Evolutionary conservation across 305 asterid species (phyloP), one percentile per base, ranked within the genome.

Genomic region (Fraxinus platypoda): DNA sequence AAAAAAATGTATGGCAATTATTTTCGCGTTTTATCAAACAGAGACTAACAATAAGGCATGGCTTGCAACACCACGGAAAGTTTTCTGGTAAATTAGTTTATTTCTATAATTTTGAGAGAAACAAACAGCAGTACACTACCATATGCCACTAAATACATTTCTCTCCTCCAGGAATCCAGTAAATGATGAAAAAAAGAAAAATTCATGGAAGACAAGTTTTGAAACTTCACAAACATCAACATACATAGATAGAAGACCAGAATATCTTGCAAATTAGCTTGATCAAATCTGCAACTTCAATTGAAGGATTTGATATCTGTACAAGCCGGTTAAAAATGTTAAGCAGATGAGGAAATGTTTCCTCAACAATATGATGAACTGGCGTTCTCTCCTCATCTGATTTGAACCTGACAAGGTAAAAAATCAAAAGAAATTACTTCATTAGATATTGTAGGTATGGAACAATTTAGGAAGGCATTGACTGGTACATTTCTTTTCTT

Each of bases 231-330:
- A 31, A 77, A 73, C 49, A 59, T 26, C 33, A 43, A 83, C 99
- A 19, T 91, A 97, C 99, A 80, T 97, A 97, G 79, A 97, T 95
- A 80, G 94, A 97, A 66, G 99, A 97, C 99, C 99, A 95, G 83
- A 97, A 97, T 85, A 93, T 95, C 89, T 97, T 97, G 97, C 99
- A 97, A 78, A 97, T 91, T 75, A 97, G 97, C 93, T 95, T 97
- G 89, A 97, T 94, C 91, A 97, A 86, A 80, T 95, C 98, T 17
- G 99, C 95, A 78, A 95, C 90, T 87, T 97, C 99, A 88, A 90
- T 70, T 5, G 97, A 84, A 70, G 99, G 98, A 83, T 91, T 90
- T 75, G 92, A 52, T 80, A 95, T 92, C 87, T 93, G 98, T 89
- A 93, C 93, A 86, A 97, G 99, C 81, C 88, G 88, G 88, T 84